These are phyloP conservation scores for Rubia tinctorum DNA, from an alignment of 305 asterid genomes.

Conservation along the genomic window DNA sequence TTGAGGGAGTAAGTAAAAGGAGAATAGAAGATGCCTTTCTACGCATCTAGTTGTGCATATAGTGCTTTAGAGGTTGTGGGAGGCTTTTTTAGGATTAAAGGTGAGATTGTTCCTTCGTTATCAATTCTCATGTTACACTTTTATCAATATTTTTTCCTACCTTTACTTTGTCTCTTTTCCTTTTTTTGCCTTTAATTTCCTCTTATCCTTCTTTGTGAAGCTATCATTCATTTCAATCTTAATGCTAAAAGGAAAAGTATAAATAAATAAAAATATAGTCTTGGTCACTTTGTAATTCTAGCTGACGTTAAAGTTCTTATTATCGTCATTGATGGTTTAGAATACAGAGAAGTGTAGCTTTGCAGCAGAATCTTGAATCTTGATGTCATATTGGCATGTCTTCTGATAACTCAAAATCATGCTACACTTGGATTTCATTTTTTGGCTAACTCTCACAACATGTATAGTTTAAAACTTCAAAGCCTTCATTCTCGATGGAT, in stretches of 20 bases:
- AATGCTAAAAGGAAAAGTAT: conserved; percentile 5
- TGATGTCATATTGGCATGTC: too few relatives aligned
- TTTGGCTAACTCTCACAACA: not conserved
- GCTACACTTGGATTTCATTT: not conserved
- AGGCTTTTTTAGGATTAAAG: conserved; percentile 31
- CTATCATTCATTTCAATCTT: conserved; percentile 39
- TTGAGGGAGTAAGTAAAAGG: not conserved
- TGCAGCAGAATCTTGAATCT: not conserved
- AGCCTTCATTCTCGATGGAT: not conserved
- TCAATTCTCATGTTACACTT: conserved; percentile 29
- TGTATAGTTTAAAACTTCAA: not conserved
- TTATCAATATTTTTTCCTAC: conserved; percentile 25
- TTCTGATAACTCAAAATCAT: too few relatives aligned
- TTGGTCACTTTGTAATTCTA: not conserved
- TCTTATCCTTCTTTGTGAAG: conserved; percentile 25
- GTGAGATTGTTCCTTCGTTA: conserved; percentile 37
- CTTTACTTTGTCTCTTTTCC: conserved; percentile 19
- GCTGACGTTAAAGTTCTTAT: too few relatives aligned
- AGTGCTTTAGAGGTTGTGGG: conserved; percentile 25
- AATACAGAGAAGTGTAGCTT: not conserved
- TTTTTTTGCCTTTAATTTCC: not conserved
- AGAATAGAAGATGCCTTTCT: conserved; percentile 20
- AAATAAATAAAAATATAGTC: not conserved
- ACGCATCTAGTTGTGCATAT: conserved; percentile 11
- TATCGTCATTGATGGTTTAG: too few relatives aligned